Percentiles rank a stretch among this genome's conserved stretches.
phyloP scores from a whole-genome alignment of 495 filamentous ascomycete genomes.

The Penicillium samsonianum region DNA sequence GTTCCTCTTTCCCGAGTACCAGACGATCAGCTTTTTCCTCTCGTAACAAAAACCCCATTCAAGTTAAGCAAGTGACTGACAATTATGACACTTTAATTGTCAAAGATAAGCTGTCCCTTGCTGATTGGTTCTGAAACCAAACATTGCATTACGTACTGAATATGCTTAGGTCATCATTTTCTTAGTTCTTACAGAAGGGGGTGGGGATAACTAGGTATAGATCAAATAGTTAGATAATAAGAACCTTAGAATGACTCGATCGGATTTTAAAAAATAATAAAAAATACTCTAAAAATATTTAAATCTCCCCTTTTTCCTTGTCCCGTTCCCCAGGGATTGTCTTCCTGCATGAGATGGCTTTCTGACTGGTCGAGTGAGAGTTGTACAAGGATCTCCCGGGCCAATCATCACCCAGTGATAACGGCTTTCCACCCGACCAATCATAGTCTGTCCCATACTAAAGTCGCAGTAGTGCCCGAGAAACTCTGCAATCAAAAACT shows the following conservation, averaged over 20 bases:
- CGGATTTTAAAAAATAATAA: too few relatives aligned
- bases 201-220: neutral
- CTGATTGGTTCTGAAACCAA: conserved; percentile 26
- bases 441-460: conserved; percentile 1
- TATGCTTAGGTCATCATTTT: conserved; percentile 11
- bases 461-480: conserved; percentile 16
- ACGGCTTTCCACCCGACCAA: conserved; percentile 17
- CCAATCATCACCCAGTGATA: conserved; percentile 26
- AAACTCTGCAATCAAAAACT: conserved; percentile 11
- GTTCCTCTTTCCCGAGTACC: conserved; percentile 5
- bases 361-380: neutral
- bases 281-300: neutral
- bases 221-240: conserved; percentile 12
- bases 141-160: conserved; percentile 31
- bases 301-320: neutral
- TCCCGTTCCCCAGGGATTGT: neutral
- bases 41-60: conserved; percentile 28
- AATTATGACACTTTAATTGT: conserved; percentile 31
- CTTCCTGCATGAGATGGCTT: neutral
- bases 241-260: neutral
- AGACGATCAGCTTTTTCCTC: conserved; percentile 32
- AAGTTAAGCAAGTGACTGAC: conserved; percentile 5
- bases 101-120: conserved; percentile 25
- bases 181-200: neutral
- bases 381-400: neutral